These are phyloP conservation scores for Chalciporus piperatus DNA, from an alignment of 768 basidiomycete genomes.

Conservation along the genomic window DNA sequence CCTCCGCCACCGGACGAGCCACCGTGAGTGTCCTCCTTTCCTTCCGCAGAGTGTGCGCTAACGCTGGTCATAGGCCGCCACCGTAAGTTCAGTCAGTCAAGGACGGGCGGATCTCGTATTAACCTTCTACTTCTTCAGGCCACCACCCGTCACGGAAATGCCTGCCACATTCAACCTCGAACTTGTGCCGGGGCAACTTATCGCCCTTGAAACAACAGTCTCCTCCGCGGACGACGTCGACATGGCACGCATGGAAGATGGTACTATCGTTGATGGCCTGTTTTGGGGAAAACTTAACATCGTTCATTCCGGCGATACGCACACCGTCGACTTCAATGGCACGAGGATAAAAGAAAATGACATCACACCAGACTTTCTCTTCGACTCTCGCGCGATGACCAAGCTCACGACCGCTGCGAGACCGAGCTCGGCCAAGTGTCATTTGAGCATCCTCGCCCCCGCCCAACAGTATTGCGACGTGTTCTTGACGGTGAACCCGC, in stretches of 20 bases:
- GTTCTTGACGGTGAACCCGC: conserved; percentile 61
- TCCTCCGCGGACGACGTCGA: conserved; percentile 79
- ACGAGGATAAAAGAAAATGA: conserved; percentile 68
- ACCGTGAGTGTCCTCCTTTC: conserved; percentile 51
- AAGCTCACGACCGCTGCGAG: conserved; percentile 75
- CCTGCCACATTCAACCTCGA: conserved; percentile 82
- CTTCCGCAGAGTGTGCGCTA: conserved; percentile 5
- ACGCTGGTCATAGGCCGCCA: conserved; percentile 38
- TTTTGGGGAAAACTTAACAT: conserved; percentile 90
- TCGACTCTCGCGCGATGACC: conserved; percentile 75
- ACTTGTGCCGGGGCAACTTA: conserved; percentile 71
- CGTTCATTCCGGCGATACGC: conserved; percentile 72
- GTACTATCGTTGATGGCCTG: conserved; percentile 77
- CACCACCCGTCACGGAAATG: conserved; percentile 82
- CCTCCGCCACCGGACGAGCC: conserved; percentile 84
- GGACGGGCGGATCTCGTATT: conserved; percentile 9
- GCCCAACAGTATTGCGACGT: conserved; percentile 79
- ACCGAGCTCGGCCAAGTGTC: conserved; percentile 72
- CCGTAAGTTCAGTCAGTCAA: conserved; percentile 39
- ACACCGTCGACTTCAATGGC: conserved; percentile 80
- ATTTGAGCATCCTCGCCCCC: conserved; percentile 71
- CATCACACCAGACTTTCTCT: conserved; percentile 62
- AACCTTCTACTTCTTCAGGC: conserved; percentile 29
- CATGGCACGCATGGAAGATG: conserved; percentile 91
- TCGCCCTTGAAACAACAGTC: conserved; percentile 77